A percentile compares a stretch with the other conserved stretches of the same genome.
These are phyloP conservation scores for Piloderma croceum DNA, from an alignment of 768 basidiomycete genomes.

Conservation along the genomic window DNA sequence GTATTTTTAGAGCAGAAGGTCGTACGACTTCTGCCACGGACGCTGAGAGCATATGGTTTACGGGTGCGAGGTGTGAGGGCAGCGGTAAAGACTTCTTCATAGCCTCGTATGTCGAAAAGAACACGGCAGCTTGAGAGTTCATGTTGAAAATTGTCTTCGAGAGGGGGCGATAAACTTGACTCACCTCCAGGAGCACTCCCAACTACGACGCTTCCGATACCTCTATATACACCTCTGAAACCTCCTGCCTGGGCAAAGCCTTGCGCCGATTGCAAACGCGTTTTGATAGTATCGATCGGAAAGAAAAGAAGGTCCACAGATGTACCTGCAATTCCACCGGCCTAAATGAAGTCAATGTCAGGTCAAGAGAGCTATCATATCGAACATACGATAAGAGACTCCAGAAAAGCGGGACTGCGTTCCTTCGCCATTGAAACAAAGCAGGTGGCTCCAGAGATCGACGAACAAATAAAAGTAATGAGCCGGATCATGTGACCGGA, in stretches of 20 bases:
- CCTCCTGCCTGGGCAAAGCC: conserved; percentile 86
- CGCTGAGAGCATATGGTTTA: conserved; percentile 52
- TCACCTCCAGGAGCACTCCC: conserved; percentile 94
- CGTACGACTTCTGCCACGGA: conserved; percentile 56
- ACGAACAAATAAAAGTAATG: no score
- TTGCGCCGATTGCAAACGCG: conserved; percentile 82
- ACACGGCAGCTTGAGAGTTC: conserved; percentile 77
- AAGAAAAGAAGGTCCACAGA: conserved; percentile 95
- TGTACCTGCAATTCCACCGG: conserved; percentile 88
- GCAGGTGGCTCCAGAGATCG: neutral
- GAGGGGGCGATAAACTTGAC: no score
- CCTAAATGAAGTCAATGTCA: conserved; percentile 35
- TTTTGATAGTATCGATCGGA: conserved; percentile 96
- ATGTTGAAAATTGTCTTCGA: no score
- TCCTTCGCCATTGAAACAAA: conserved; percentile 19
- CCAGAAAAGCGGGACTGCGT: conserved; percentile 36
- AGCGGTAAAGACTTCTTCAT: conserved; percentile 73
- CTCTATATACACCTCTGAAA: conserved; percentile 86
- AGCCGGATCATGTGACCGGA: no score
- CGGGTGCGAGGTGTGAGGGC: conserved; percentile 52
- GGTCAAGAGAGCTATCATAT: conserved; percentile 2
- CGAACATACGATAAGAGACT: conserved; percentile 41
- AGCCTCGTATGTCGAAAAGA: conserved; percentile 92
- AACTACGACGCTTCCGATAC: conserved; percentile 88
- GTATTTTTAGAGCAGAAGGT: conserved; percentile 34